Evolutionary conservation across 164 flowering plant species (phyloP).

Genomic region (Houttuynia cordata): DNA sequence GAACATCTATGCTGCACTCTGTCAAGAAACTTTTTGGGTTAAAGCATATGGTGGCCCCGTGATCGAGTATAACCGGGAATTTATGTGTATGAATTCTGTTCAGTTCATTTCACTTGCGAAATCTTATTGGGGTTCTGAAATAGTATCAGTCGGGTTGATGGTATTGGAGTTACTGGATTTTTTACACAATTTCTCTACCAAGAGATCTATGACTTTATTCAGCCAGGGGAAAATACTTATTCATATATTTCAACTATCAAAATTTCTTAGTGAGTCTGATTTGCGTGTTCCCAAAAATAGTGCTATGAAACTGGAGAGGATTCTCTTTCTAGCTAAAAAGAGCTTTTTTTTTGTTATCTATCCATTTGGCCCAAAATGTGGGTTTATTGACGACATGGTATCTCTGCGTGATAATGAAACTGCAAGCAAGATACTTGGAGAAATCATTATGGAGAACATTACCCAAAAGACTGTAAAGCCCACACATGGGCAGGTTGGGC

Average conservation of each 20-base stretch:
- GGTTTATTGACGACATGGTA: conserved; percentile 23
- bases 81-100: conserved; percentile 16
- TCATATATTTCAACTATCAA: conserved; percentile 22
- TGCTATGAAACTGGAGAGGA: conserved; percentile 14
- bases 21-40: conserved; percentile 40
- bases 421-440: conserved; percentile 25
- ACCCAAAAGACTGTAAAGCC: conserved; percentile 8
- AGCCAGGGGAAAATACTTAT: conserved; percentile 15
- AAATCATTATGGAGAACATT: conserved; percentile 14
- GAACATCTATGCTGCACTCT: conserved; percentile 18
- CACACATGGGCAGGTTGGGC: conserved; percentile 47
- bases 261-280: conserved; percentile 20
- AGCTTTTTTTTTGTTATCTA: conserved; percentile 20
- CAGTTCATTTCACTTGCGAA: conserved; percentile 25
- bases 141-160: conserved; percentile 24
- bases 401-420: conserved; percentile 25
- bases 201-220: conserved; percentile 13
- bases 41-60: conserved; percentile 12
- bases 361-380: conserved; percentile 27
- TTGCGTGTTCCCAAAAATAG: conserved; percentile 2
- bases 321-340: conserved; percentile 8
- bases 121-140: conserved; percentile 25
- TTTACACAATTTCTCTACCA: conserved; percentile 11
- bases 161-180: conserved; percentile 29
- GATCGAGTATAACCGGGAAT: conserved; percentile 10